Evolutionary conservation across 495 filamentous ascomycete genomes (phyloP).

Genomic region (Xylaria venustula): DNA sequence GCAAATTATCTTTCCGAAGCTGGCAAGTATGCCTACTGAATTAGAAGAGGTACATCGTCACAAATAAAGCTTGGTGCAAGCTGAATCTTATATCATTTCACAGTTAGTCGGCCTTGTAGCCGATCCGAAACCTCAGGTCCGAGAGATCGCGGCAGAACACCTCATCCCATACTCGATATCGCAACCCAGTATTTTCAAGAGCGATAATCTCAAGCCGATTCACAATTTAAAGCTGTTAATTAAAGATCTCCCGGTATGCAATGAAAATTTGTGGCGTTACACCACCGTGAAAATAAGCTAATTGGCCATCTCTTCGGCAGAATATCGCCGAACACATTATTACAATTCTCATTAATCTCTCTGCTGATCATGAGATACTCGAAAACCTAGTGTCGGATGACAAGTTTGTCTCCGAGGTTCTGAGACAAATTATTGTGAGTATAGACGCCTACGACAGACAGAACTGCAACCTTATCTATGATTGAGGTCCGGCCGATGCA

Average conservation of each 20-base stretch:
- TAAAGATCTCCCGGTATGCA: conserved; percentile 70
- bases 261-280: neutral
- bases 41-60: conserved; percentile 67
- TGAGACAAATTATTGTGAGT: conserved; percentile 75
- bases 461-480: no score
- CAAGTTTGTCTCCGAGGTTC: conserved; percentile 70
- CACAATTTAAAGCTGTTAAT: conserved; percentile 88
- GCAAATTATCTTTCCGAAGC: neutral
- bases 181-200: conserved; percentile 81
- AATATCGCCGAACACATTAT: conserved; percentile 89
- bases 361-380: conserved; percentile 71
- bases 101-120: conserved; percentile 91
- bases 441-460: no score
- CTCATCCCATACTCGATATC: conserved; percentile 78
- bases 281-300: neutral
- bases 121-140: conserved; percentile 82
- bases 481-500: no score
- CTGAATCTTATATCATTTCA: conserved; percentile 2
- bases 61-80: neutral
- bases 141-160: conserved; percentile 73
- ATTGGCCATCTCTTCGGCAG: conserved; percentile 38
- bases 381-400: conserved; percentile 74
- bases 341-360: conserved; percentile 89
- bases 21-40: conserved; percentile 68
- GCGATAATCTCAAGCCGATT: conserved; percentile 70